phyloP scores from a whole-genome alignment of 257 asterid species.

The Salvia rosmarinus region DNA sequence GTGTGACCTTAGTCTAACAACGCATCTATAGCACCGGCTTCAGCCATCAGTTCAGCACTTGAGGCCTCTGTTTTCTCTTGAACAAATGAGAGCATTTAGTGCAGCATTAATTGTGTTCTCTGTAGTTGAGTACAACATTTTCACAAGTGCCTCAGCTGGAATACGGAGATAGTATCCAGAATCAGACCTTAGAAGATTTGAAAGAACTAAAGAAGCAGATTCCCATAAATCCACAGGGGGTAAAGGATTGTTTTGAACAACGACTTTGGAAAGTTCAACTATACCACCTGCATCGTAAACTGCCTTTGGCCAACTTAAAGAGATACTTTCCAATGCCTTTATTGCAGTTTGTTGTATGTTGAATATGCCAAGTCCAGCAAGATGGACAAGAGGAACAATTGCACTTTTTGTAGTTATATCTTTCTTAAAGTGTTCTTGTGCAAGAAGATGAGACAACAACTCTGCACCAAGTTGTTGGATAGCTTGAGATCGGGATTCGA shows the following conservation, averaged over 20 bases:
- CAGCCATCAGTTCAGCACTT: slow-evolving; percentile 70
- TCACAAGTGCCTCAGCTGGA: slow-evolving; percentile 73
- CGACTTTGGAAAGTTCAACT: slow-evolving; percentile 75
- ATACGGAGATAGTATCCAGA: slow-evolving; percentile 60
- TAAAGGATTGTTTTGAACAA: slow-evolving; percentile 76
- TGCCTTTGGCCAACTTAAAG: slow-evolving; percentile 80
- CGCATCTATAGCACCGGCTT: slow-evolving; percentile 84
- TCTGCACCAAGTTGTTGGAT: slow-evolving; percentile 88
- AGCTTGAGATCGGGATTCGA: slow-evolving; percentile 83
- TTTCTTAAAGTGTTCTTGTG: slow-evolving; percentile 79
- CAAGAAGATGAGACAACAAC: slow-evolving; percentile 77
- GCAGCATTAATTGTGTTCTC: slow-evolving; percentile 63
- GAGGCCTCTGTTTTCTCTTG: slow-evolving; percentile 69
- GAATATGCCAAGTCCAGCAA: slow-evolving; percentile 73
- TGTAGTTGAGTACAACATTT: slow-evolving; percentile 60
- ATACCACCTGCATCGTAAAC: slow-evolving; percentile 89
- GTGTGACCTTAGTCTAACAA: slow-evolving; percentile 83
- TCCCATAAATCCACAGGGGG: slow-evolving; percentile 71
- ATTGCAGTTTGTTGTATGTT: slow-evolving; percentile 80
- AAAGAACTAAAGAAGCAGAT: slow-evolving; percentile 75
- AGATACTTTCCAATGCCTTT: slow-evolving; percentile 70
- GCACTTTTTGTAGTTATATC: slow-evolving; percentile 79
- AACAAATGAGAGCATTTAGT: slow-evolving; percentile 62
- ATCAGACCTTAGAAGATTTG: slow-evolving; percentile 58
- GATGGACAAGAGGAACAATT: slow-evolving; percentile 81